Evolutionary conservation across 2,329 filamentous ascomycete genomes (phyloP), one percentile per base, ranked within the genome.

Genomic region (Lizonia empirigonia): DNA sequence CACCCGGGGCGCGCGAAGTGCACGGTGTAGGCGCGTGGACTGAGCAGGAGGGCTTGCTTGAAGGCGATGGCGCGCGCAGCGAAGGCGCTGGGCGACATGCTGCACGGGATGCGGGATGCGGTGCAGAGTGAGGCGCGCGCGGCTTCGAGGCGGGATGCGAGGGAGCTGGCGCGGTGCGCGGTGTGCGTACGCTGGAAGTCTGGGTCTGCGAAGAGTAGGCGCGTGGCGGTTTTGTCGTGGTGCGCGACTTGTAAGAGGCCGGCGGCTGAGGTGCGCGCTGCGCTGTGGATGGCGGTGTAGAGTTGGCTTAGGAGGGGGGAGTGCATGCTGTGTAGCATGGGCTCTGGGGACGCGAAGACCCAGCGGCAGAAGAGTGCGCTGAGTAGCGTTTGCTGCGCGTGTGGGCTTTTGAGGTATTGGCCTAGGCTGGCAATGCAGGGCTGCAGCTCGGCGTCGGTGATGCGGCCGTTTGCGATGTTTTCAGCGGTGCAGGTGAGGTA

Each of bases 301-400:
- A 45, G n/a, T 7, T 36, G 13, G 23, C 47, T 33, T 19, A 33
- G 34, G 15, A 32, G 42, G 2, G 15, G 15, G 10, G 37, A 44
- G 23, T 56, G 42, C 18, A 55, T 30, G 7, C 13, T 12, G 1
- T 29, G 12, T 12, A 56, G 56, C 44, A 55, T 53, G 2, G 42
- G 19, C 23, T 50, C 48, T 12, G 48, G 29, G 4, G 18, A 16
- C 2, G 13, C 5, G 23, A 62, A 59, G 2, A 56, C 20, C 42
- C 47, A 53, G 6, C 29, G 33, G 23, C 50, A 58, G 10, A 64
- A 27, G 9, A 58, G 16, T 12, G 55, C 55, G 30, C 53, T 44
- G 16, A 58, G 15, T 10, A 60, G 29, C 1, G 44, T 10, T 19
- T 54, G 55, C 6, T 40, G 49, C 2, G 46, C n/a, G 5, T 56